phyloP scores from a whole-genome alignment of 805 yeast genomes.

The Saturnispora sekii region DNA sequence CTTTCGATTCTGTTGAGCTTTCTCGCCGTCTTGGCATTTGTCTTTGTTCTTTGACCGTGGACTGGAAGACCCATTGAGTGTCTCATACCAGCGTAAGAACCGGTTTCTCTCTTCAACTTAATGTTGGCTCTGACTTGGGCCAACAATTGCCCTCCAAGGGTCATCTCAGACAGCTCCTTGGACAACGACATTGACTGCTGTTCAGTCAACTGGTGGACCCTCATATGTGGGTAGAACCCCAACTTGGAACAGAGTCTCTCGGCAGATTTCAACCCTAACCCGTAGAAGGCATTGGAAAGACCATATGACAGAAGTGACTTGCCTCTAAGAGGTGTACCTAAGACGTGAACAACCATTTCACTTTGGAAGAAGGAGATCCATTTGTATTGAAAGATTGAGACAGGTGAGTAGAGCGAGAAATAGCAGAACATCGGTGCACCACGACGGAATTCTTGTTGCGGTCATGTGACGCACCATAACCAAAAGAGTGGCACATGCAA shows the following conservation, averaged over 20 bases:
- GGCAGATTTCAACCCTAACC: constrained; percentile 72
- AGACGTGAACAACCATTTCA: constrained; percentile 40
- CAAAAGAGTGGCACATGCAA: background rate
- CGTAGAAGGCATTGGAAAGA: constrained; percentile 72
- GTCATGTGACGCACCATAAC: background rate
- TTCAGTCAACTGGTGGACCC: constrained; percentile 87
- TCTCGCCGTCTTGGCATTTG: constrained; percentile 84
- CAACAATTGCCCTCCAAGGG: constrained; percentile 71
- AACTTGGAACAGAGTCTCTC: constrained; percentile 72
- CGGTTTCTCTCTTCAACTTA: constrained; percentile 65
- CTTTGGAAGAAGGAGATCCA: constrained; percentile 6
- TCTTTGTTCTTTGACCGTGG: constrained; percentile 85
- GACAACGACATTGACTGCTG: constrained; percentile 79
- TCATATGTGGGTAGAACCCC: constrained; percentile 87
- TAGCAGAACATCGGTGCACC: constrained; percentile 5
- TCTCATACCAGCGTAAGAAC: constrained; percentile 81
- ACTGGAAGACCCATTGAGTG: constrained; percentile 80
- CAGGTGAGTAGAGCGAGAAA: constrained; percentile 6
- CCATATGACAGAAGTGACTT: constrained; percentile 35
- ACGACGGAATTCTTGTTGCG: background rate
- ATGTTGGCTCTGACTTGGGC: constrained; percentile 74
- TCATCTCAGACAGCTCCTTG: constrained; percentile 74
- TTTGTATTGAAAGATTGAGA: constrained; percentile 5
- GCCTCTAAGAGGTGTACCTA: constrained; percentile 43
- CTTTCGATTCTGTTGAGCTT: constrained; percentile 73